Evolutionary conservation across 768 basidiomycete genomes (phyloP).

Genomic region (Kwoniella mangroviensis): DNA sequence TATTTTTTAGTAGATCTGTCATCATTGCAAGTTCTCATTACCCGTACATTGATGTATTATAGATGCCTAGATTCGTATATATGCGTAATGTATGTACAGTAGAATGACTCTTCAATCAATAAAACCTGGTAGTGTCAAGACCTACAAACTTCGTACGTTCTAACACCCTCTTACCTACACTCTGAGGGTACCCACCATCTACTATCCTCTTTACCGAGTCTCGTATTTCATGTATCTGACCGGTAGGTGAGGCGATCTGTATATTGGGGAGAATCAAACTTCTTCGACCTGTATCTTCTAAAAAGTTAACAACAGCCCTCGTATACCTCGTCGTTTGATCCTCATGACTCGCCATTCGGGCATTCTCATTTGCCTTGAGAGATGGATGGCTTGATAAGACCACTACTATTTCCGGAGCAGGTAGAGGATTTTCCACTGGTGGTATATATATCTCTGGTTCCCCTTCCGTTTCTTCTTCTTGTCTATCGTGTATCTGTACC

Average conservation of each 20-base stretch:
- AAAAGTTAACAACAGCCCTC: not conserved
- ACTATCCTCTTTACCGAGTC: not conserved
- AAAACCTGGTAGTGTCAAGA: not conserved
- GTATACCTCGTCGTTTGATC: not conserved
- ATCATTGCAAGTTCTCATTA: too few species aligned
- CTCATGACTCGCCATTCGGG: not conserved
- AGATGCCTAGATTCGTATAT: too few species aligned
- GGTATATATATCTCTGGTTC: conserved; percentile 6
- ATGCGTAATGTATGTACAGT: not conserved
- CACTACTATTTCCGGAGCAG: not conserved
- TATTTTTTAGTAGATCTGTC: too few species aligned
- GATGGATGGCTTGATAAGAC: not conserved
- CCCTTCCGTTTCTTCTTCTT: not conserved
- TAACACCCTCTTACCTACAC: not conserved
- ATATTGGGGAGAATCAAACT: not conserved
- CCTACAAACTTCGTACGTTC: not conserved
- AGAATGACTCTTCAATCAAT: not conserved
- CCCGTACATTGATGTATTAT: too few species aligned
- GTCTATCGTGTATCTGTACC: not conserved
- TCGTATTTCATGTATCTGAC: not conserved
- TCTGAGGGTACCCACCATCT: not conserved
- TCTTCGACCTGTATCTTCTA: conserved; percentile 10
- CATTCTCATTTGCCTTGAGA: not conserved
- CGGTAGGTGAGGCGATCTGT: not conserved
- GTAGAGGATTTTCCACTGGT: not conserved